Conservation (phyloP, 495 filamentous ascomycete species). For the Talaromyces borbonicus region DNA sequence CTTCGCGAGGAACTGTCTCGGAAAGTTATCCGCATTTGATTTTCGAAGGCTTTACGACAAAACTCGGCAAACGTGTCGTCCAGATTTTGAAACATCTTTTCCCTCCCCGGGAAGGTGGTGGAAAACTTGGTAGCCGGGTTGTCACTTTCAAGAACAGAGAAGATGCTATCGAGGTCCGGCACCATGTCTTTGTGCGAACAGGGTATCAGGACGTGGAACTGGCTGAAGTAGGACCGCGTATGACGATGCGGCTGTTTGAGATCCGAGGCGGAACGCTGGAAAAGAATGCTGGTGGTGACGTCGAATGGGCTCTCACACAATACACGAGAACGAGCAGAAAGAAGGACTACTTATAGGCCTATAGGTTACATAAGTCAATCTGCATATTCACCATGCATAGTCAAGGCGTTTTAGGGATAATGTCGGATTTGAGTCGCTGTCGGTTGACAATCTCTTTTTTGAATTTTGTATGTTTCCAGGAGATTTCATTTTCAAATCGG, state of each 20-base stretch:
- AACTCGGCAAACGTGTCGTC: conserved; percentile 72
- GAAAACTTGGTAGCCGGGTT: conserved; percentile 75
- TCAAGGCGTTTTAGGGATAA: conserved; percentile 1
- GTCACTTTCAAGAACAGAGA: conserved; percentile 94
- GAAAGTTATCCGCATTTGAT: conserved; percentile 93
- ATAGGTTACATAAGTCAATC: background rate
- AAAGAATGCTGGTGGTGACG: conserved; percentile 83
- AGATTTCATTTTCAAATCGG: too few relatives aligned
- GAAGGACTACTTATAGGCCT: conserved; percentile 81
- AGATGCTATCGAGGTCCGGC: conserved; percentile 80
- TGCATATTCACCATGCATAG: conserved; percentile 5
- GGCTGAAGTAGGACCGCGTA: conserved; percentile 88
- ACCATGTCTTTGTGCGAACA: conserved; percentile 76
- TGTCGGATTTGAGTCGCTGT: too few relatives aligned
- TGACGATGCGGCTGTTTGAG: conserved; percentile 95
- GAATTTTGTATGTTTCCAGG: background rate
- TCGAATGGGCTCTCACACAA: conserved; percentile 90
- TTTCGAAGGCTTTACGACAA: conserved; percentile 85
- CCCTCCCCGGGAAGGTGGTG: conserved; percentile 69
- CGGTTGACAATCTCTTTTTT: background rate
- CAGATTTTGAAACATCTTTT: conserved; percentile 94
- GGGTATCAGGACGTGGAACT: conserved; percentile 83
- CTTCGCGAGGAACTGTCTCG: conserved; percentile 78
- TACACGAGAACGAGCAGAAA: conserved; percentile 88
- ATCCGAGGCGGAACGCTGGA: conserved; percentile 89